Percentiles rank a stretch among this genome's conserved stretches.
phyloP scores from a whole-genome alignment of 805 yeast species.

The Blastobotrys robertii region DNA sequence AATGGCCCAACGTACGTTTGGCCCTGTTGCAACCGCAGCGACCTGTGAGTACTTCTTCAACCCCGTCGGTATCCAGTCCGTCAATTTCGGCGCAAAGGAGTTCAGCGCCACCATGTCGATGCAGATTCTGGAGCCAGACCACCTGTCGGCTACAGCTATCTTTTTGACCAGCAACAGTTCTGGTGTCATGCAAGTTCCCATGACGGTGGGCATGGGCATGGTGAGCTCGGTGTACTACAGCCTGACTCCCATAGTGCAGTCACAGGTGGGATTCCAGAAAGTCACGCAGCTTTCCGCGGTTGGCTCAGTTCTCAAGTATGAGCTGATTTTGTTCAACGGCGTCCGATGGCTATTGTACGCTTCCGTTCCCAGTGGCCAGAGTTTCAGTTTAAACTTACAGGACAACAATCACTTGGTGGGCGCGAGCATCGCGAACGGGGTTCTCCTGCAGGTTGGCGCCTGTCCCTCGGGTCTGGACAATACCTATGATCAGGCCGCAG shows the following conservation, averaged over 20 bases:
- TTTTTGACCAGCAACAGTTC: constrained; percentile 8
- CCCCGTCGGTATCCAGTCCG: constrained; percentile 41
- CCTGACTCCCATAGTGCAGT: constrained; percentile 37
- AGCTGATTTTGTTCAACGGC: constrained; percentile 31
- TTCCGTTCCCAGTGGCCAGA: constrained; percentile 4
- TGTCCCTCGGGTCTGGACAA: constrained; percentile 11
- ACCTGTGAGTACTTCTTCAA: constrained; percentile 39
- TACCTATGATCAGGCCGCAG: constrained; percentile 56
- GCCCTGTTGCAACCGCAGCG: constrained; percentile 44
- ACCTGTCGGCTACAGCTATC: constrained; percentile 26
- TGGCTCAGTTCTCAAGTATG: constrained; percentile 32
- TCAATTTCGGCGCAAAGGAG: constrained; percentile 32
- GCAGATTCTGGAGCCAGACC: constrained; percentile 37
- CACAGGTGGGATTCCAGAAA: constrained; percentile 37
- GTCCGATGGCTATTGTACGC: constrained; percentile 45
- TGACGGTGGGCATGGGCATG: constrained; percentile 77
- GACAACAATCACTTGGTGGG: constrained; percentile 14
- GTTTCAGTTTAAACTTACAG: constrained; percentile 10
- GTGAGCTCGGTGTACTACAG: constrained; percentile 49
- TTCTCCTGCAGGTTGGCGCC: constrained; percentile 10
- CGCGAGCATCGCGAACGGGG: constrained; percentile 26
- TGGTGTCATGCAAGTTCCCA: constrained; percentile 42
- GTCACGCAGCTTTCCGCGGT: constrained; percentile 28
- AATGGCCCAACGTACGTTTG: constrained; percentile 53
- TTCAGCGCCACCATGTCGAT: constrained; percentile 33